Conservation (phyloP, 208 protist species). For the Leishmania lainsoni region DNA sequence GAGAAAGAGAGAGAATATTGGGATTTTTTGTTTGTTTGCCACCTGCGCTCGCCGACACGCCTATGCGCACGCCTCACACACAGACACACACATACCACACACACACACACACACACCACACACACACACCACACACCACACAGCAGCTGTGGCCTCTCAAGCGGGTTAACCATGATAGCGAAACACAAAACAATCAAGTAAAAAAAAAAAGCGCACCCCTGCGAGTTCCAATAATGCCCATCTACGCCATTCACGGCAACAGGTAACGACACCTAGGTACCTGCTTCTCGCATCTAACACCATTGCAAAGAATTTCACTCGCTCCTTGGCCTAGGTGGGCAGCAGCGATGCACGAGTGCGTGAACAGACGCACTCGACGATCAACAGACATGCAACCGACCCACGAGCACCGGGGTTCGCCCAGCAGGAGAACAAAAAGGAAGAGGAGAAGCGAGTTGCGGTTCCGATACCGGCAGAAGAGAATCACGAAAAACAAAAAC, state of each 20-base stretch:
- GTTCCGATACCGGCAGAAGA: not conserved
- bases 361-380: not conserved
- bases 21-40: not conserved
- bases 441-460: not conserved
- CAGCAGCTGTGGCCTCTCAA: not conserved
- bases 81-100: not conserved
- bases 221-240: not conserved
- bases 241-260: not conserved
- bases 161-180: not conserved
- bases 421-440: not conserved
- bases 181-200: not conserved
- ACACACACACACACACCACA: not conserved
- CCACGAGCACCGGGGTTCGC: too few species aligned
- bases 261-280: not conserved
- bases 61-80: not conserved
- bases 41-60: not conserved
- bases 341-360: not conserved
- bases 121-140: too few species aligned
- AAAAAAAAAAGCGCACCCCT: not conserved
- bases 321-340: not conserved
- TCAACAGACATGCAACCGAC: too few species aligned
- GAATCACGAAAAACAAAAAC: not conserved
- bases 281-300: not conserved
- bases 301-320: not conserved
- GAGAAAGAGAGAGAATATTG: not conserved